Evolutionary conservation across 495 filamentous ascomycete genomes (phyloP), one percentile per base, ranked within the genome.

Genomic region (Mycothermus thermophilus): DNA sequence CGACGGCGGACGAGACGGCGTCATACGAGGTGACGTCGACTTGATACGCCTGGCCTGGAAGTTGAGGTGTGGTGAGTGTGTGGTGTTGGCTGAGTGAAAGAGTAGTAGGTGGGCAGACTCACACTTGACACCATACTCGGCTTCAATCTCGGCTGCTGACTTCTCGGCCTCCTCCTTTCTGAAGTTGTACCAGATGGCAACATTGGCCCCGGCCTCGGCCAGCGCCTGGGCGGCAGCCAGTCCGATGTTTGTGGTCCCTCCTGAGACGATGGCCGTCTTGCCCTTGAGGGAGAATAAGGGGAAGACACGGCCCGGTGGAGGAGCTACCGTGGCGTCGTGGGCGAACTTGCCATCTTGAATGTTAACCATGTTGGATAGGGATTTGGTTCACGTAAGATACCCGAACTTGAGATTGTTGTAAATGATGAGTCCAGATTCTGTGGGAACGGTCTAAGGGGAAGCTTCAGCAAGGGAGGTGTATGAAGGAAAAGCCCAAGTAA

Each of bases 201-300:
- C 79, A 43, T 93, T 84, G 23, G 85, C 83, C 24, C 85, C 86
- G 15, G 81, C 77, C 49, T 93, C 86, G 8, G 84, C 84, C 27
- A 62, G 52, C 13, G 68, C 80, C 24, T 85, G 63, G n/a, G 80
- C 82, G 13, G 90, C 73, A 7, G 72, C 70, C 4, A 82, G 62
- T 21, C 86, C 85, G 45, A 93, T 93, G 35, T 85, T 84, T 14
- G 79, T 77, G 18, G 71, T 82, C 15, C 82, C 80, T 21, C 85
- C 85, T 4, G 83, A 77, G 15, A 92, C 74, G 39, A 92, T 82
- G 23, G 83, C 84, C 8, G 83, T 90, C 51, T 75, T 82, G 24
- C 81, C 80, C 54, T 79, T 81, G 28, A 92, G 64, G 8, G 80
- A 87, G 61, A 93, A 86, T 38, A 93, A 71, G n/a, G 76, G 69